Percentiles rank a stretch among this genome's conserved stretches.
Evolutionary conservation across 192 early-diverging fungal species (phyloP).

Genomic region (Rhizophagus clarus): DNA sequence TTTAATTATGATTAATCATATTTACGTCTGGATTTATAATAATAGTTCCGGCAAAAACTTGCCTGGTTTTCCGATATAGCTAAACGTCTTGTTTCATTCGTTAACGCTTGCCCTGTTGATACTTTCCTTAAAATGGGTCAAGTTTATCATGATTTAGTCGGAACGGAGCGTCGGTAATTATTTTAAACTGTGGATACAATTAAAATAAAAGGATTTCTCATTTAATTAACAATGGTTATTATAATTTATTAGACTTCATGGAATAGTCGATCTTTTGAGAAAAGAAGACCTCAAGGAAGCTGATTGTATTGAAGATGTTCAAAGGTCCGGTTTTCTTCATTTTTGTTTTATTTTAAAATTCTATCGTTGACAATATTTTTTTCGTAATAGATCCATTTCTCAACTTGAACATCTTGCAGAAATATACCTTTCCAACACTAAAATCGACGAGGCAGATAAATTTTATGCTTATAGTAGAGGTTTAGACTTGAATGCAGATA

Average conservation of each 20-base stretch:
- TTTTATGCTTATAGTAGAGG: conserved; percentile 51
- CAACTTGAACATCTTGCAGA: conserved; percentile 72
- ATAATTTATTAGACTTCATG: conserved; percentile 54
- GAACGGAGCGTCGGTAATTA: conserved; percentile 68
- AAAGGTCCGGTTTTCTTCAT: conserved; percentile 40
- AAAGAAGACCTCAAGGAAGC: conserved; percentile 74
- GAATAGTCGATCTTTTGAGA: conserved; percentile 73
- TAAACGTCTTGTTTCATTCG: conserved; percentile 66
- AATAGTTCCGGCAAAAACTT: conserved; percentile 62
- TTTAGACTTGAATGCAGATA: conserved; percentile 69
- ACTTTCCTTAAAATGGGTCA: conserved; percentile 73
- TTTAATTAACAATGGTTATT: background rate
- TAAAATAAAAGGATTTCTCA: background rate
- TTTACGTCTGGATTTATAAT: background rate
- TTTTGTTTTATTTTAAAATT: background rate
- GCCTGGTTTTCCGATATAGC: conserved; percentile 69
- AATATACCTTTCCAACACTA: conserved; percentile 53
- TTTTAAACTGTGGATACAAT: background rate
- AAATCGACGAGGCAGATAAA: conserved; percentile 53
- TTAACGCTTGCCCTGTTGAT: conserved; percentile 67
- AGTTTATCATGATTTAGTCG: conserved; percentile 76
- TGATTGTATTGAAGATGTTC: conserved; percentile 68
- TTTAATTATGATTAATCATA: background rate
- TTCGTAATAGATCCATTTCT: conserved; percentile 55
- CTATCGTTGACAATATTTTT: background rate